phyloP scores from a whole-genome alignment of 768 basidiomycete species.

The Pilatotrama ljubarskyi region DNA sequence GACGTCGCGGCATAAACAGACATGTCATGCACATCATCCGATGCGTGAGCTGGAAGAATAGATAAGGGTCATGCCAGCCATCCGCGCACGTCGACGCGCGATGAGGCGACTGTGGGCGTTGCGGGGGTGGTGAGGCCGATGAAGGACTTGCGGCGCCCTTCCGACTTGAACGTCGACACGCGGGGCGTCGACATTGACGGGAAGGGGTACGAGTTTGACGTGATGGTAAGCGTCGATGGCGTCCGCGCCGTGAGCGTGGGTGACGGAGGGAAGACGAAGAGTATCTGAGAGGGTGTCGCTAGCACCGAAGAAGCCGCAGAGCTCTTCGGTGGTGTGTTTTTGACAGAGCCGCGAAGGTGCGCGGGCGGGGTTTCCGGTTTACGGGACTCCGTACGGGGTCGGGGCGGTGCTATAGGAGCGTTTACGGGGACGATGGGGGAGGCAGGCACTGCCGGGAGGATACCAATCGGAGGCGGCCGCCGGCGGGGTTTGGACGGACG shows the following conservation, averaged over 20 bases:
- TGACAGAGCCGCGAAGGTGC: slow-evolving; percentile 41
- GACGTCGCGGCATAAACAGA: slow-evolving; percentile 5
- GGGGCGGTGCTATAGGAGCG: slow-evolving; percentile 42
- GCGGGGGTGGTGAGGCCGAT: slow-evolving; percentile 68
- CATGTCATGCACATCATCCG: slow-evolving; percentile 17
- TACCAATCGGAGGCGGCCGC: slow-evolving; percentile 59
- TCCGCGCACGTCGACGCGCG: slow-evolving; percentile 83
- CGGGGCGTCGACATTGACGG: slow-evolving; percentile 65
- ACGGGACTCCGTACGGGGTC: slow-evolving; percentile 53
- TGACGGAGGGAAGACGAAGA: slow-evolving; percentile 86
- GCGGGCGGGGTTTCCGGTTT: slow-evolving; percentile 59
- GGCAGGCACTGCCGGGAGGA: slow-evolving; percentile 70
- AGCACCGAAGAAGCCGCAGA: slow-evolving; percentile 20
- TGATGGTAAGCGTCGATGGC: slow-evolving; percentile 82
- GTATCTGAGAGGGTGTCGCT: slow-evolving; percentile 73
- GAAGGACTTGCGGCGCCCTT: slow-evolving; percentile 71
- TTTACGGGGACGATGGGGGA: slow-evolving; percentile 62
- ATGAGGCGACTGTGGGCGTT: slow-evolving; percentile 79
- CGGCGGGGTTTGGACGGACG: slow-evolving; percentile 49
- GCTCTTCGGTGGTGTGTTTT: slow-evolving; percentile 25
- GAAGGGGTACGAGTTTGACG: slow-evolving; percentile 62
- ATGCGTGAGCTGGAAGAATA: slow-evolving; percentile 35
- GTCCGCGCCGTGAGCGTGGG: slow-evolving; percentile 56
- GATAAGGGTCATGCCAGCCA: slow-evolving; percentile 39
- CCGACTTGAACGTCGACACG: slow-evolving; percentile 63